Conservation (phyloP, 768 basidiomycete genomes). For the Suillus ampliporus region DNA sequence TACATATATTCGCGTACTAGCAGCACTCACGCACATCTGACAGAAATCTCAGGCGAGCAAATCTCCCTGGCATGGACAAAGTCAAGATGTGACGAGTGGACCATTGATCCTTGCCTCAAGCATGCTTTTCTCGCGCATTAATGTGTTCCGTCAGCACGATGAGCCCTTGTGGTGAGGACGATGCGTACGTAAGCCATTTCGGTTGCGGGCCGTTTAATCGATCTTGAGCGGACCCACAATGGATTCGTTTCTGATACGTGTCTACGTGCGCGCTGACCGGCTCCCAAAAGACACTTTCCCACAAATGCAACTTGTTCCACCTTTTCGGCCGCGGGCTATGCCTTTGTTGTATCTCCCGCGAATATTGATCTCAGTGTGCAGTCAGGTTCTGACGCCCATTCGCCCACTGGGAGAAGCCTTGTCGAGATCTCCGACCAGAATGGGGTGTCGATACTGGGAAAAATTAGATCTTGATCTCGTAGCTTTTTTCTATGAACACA, state of each 20-base stretch:
- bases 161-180: constrained; percentile 38
- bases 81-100: constrained; percentile 40
- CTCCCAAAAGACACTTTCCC: constrained; percentile 35
- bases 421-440: constrained; percentile 44
- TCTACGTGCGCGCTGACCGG: constrained; percentile 31
- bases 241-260: constrained; percentile 32
- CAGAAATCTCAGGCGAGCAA: constrained; percentile 37
- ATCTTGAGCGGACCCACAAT: constrained; percentile 44
- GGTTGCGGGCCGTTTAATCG: constrained; percentile 41
- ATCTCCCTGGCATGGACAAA: constrained; percentile 30
- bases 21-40: constrained; percentile 20
- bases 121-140: constrained; percentile 34
- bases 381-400: not conserved
- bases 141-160: constrained; percentile 31
- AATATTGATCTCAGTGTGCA: constrained; percentile 39
- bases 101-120: constrained; percentile 36
- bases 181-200: constrained; percentile 41
- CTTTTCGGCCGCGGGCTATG: constrained; percentile 41
- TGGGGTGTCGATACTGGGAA: constrained; percentile 41
- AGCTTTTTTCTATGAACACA: constrained; percentile 45
- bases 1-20: constrained; percentile 22
- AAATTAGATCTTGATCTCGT: constrained; percentile 45
- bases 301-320: constrained; percentile 31
- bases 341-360: constrained; percentile 41
- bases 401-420: constrained; percentile 33